Evolutionary conservation across 2,329 filamentous ascomycete genomes (phyloP), one percentile per base, ranked within the genome.

Genomic region (Verticillium tricorpus): DNA sequence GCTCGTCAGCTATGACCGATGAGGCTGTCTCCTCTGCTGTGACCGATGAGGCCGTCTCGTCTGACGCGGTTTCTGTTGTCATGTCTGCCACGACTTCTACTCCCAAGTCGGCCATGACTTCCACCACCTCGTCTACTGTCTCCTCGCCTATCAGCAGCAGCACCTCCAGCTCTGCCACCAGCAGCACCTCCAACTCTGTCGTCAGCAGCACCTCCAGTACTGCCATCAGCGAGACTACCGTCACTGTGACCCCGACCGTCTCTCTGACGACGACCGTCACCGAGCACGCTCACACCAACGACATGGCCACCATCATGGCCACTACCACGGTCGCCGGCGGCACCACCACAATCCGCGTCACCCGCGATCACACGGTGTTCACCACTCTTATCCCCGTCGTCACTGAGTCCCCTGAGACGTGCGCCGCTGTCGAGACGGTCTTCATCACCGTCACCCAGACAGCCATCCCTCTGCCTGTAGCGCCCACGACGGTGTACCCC

Each of bases 281-380:
- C 52, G 40, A 66, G 63, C 19, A 39, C 31, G 17, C 11, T 17
- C 39, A 50, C 35, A 56, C 59, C n/a, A 35, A 32, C 54, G 52
- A 32, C 54, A 19, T 56, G 6, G 34, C 59, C 22, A 32, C 56
- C n/a, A 39, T 60, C 60, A 40, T 52, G n/a, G 40, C 40, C 45
- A 60, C 35, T n/a, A 52, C 58, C 45, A 32, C 52, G 2, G 52
- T 57, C 7, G 52, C 17, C 39, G 25, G 25, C n/a, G 34, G 25
- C 54, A 60, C 61, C 37, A 63, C 56, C 12, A 64, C 60, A 45
- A 62, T 57, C 22, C 56, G 40, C 40, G 37, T 63, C 39, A 59
- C 57, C 39, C 59, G 62, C 31, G 50, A 40, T 35, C 57, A 62
- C 31, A 62, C 62, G 19, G 60, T 56, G 11, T 56, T 56, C 55